Conservation (phyloP, 1,139 yeast genomes). For the Yamadazyma triangularis region DNA sequence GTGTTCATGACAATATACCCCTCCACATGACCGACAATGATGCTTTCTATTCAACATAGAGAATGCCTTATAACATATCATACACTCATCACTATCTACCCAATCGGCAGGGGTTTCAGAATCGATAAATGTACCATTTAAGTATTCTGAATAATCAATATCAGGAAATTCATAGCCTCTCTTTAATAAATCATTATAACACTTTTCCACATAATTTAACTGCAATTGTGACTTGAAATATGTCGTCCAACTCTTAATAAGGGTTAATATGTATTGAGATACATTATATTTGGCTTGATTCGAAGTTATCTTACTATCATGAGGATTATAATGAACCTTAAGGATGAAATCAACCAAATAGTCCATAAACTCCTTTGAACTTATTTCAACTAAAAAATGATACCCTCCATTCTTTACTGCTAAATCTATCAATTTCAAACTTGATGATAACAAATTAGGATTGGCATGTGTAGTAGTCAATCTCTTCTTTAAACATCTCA, state of each 20-base stretch:
- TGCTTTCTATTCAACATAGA: constrained; percentile 86
- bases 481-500: constrained; percentile 77
- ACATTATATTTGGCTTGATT: constrained; percentile 53
- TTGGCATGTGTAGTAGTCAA: constrained; percentile 55
- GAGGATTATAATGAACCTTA: constrained; percentile 33
- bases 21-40: constrained; percentile 97
- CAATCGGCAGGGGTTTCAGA: constrained; percentile 96
- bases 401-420: constrained; percentile 92
- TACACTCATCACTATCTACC: constrained; percentile 93
- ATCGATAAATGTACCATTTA: constrained; percentile 61
- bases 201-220: constrained; percentile 58
- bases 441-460: constrained; percentile 73
- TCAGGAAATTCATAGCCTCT: constrained; percentile 72
- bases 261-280: constrained; percentile 53
- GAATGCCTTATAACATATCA: constrained; percentile 84
- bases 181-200: constrained; percentile 53
- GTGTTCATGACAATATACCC: constrained; percentile 83
- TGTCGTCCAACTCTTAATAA: constrained; percentile 73
- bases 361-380: constrained; percentile 85
- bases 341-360: constrained; percentile 48
- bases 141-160: constrained; percentile 29
- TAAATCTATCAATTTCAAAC: constrained; percentile 74
- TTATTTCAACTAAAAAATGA: constrained; percentile 75
- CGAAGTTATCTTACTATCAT: constrained; percentile 18
- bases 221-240: constrained; percentile 71